These are phyloP conservation scores for Sarocladium kiliense DNA, from an alignment of 2,329 filamentous ascomycete species.

Conservation along the genomic window DNA sequence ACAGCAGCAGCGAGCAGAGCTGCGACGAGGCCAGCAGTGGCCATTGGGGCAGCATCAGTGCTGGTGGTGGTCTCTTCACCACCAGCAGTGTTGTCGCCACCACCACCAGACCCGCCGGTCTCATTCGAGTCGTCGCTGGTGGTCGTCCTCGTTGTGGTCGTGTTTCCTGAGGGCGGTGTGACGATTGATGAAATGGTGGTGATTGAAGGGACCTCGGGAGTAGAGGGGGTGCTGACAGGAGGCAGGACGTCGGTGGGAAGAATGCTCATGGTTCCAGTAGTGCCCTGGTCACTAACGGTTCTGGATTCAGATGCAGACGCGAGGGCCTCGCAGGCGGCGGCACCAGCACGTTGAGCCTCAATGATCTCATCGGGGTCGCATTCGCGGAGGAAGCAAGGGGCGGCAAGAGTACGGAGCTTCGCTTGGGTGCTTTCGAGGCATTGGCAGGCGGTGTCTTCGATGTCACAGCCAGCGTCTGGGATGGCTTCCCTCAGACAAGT, in stretches of 20 bases:
- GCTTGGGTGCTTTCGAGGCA: constrained; percentile 10
- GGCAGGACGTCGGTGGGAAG: constrained; percentile 1
- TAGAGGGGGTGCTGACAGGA: not conserved
- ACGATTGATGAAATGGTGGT: not conserved
- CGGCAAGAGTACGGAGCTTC: not conserved
- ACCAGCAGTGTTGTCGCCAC: not conserved
- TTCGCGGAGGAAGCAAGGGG: constrained; percentile 4
- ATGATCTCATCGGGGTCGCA: constrained; percentile 8
- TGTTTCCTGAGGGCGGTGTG: not conserved
- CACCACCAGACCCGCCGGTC: constrained; percentile 2
- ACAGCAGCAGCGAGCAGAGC: constrained; percentile 16
- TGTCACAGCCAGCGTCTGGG: constrained; percentile 8
- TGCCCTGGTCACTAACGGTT: not conserved
- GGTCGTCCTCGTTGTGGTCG: not conserved
- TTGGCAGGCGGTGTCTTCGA: constrained; percentile 6
- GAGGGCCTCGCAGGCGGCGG: not conserved
- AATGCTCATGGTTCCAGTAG: not conserved
- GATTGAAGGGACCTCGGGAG: not conserved
- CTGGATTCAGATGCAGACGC: not conserved
- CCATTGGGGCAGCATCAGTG: constrained; percentile 3
- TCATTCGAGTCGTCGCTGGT: not conserved
- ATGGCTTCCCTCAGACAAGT: constrained; percentile 3
- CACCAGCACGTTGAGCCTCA: not conserved
- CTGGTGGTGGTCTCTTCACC: not conserved
- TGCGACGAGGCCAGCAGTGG: constrained; percentile 7